phyloP scores from a whole-genome alignment of 2,329 filamentous ascomycete species.

The Pseudocercospora vitis region DNA sequence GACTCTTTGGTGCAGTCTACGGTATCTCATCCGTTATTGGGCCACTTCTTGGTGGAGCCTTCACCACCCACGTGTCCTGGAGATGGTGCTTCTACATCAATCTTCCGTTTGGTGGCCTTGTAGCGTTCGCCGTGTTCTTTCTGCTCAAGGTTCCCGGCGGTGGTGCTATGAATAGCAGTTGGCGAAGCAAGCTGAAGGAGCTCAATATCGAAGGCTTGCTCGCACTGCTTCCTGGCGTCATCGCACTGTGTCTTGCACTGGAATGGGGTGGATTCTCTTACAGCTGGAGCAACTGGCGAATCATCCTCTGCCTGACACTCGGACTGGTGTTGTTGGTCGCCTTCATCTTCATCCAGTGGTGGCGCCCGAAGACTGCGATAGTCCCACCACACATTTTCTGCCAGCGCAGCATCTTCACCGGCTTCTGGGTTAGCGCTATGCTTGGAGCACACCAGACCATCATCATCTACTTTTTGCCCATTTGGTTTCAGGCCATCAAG shows the following conservation, averaged over 20 bases:
- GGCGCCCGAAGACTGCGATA: conserved; percentile 42
- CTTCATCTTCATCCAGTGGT: conserved; percentile 45
- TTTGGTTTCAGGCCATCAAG: conserved; percentile 53
- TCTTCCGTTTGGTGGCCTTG: conserved; percentile 44
- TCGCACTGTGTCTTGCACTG: conserved; percentile 6
- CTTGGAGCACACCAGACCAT: conserved; percentile 10
- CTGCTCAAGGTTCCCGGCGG: conserved; percentile 38
- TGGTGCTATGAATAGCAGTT: conserved; percentile 12
- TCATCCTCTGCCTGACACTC: conserved; percentile 1
- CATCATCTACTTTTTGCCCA: conserved; percentile 32
- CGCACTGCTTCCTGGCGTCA: conserved; percentile 39
- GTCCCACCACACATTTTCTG: conserved; percentile 1
- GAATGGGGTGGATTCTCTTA: conserved; percentile 8
- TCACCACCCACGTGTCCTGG: conserved; percentile 46
- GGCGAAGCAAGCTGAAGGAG: conserved; percentile 43
- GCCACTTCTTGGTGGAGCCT: conserved; percentile 46
- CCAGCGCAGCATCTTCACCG: conserved; percentile 7
- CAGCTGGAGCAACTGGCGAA: conserved; percentile 33
- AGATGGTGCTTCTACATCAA: conserved; percentile 43
- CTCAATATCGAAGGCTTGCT: conserved; percentile 48
- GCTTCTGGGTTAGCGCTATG: conserved; percentile 4
- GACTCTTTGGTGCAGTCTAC: conserved; percentile 41
- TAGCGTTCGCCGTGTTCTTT: conserved; percentile 42
- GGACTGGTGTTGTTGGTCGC: conserved; percentile 36
- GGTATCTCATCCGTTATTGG: conserved; percentile 45